Conservation (phyloP, 345 rosid genomes). For the Citrus glauca region DNA sequence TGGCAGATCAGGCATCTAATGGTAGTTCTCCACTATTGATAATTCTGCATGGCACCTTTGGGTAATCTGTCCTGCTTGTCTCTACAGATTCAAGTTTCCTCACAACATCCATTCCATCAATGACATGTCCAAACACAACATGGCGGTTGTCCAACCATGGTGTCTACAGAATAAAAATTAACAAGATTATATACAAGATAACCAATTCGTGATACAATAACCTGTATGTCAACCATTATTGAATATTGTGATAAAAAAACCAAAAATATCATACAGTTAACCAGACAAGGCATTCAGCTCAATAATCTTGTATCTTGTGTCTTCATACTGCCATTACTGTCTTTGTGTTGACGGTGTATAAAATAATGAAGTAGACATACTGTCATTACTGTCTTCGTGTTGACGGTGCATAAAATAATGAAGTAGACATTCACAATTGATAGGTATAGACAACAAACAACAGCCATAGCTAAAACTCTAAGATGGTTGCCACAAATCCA, state of each 20-base stretch:
- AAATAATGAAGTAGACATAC: neutral
- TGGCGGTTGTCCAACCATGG: conserved; percentile 92
- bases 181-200: neutral
- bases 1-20: conserved; percentile 39
- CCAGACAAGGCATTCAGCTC: neutral
- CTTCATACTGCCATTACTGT: neutral
- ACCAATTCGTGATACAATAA: neutral
- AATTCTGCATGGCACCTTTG: conserved; percentile 71
- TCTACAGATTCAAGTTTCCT: conserved; percentile 66
- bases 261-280: neutral
- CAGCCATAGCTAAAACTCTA: neutral
- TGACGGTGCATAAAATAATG: neutral
- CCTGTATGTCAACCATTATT: neutral
- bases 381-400: neutral
- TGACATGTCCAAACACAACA: conserved; percentile 84
- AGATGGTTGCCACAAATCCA: neutral
- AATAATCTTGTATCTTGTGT: neutral
- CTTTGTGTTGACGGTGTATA: neutral
- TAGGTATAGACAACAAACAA: neutral
- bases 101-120: conserved; percentile 76
- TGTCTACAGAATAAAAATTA: conserved; percentile 32
- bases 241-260: neutral
- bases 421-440: neutral
- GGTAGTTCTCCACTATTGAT: conserved; percentile 80
- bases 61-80: conserved; percentile 68